phyloP scores from a whole-genome alignment of 2,329 filamentous ascomycete genomes.

The Sporothrix dimorphospora region DNA sequence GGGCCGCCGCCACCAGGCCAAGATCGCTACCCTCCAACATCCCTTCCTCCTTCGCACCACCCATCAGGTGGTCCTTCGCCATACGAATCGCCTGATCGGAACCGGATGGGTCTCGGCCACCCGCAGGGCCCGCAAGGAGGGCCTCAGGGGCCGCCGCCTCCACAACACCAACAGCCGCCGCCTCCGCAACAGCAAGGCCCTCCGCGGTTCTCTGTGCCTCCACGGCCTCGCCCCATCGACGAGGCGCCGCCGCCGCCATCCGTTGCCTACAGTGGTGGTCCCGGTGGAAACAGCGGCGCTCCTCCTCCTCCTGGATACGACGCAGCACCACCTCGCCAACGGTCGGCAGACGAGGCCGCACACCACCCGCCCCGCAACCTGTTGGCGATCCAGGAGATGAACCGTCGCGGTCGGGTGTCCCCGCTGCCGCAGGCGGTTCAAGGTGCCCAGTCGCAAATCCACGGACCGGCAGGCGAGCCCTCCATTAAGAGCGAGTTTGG shows the following conservation, averaged over 20 bases:
- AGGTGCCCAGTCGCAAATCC: conserved; percentile 79
- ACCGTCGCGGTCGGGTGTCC: conserved; percentile 80
- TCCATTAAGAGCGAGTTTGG: conserved; percentile 95
- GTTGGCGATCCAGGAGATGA: conserved; percentile 78
- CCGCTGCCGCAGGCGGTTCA: conserved; percentile 92
- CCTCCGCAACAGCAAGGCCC: conserved; percentile 40
- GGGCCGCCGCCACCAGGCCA: conserved; percentile 43
- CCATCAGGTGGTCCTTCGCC: conserved; percentile 38
- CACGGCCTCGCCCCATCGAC: conserved; percentile 49
- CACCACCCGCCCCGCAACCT: conserved; percentile 67
- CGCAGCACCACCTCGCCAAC: conserved; percentile 43
- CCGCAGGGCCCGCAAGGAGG: conserved; percentile 26
- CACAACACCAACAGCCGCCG: conserved; percentile 40
- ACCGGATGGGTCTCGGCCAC: conserved; percentile 45
- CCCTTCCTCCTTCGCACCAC: conserved; percentile 41
- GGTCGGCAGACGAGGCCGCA: conserved; percentile 56
- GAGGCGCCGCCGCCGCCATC: conserved; percentile 56
- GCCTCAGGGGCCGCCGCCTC: conserved; percentile 39
- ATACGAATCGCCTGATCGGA: conserved; percentile 58
- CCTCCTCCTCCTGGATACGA: conserved; percentile 41
- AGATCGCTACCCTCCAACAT: conserved; percentile 46
- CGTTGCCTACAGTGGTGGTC: conserved; percentile 52
- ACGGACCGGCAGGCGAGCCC: conserved; percentile 78
- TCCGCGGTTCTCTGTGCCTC: conserved; percentile 32
- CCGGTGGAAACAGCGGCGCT: neutral